Percentiles rank a stretch among this genome's conserved stretches.
phyloP scores from a whole-genome alignment of 495 filamentous ascomycete genomes.

The Cudoniella acicularis region DNA sequence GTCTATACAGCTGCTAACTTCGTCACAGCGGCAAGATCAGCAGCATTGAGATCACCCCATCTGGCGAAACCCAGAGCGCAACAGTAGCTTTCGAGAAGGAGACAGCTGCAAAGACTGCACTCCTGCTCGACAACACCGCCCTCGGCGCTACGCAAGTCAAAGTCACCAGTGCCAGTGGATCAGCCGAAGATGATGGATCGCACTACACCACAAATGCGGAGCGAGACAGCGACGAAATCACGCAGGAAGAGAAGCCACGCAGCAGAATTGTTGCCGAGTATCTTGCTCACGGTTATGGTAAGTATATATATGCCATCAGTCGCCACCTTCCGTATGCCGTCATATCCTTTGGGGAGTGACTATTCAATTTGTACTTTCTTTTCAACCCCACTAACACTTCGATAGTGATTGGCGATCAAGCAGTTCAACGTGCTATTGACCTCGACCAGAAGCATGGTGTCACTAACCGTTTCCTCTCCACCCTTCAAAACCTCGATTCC shows the following conservation, averaged over 20 bases:
- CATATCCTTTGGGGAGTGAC: background rate
- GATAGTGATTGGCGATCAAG: conserved; percentile 66
- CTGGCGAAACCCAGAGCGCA: conserved; percentile 67
- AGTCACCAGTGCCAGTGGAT: conserved; percentile 63
- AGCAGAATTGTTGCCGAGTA: conserved; percentile 93
- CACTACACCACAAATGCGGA: conserved; percentile 42
- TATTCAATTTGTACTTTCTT: background rate
- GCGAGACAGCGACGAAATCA: conserved; percentile 62
- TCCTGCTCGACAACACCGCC: conserved; percentile 93
- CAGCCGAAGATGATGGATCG: conserved; percentile 59
- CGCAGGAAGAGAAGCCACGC: conserved; percentile 93
- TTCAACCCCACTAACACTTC: background rate
- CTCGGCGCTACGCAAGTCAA: conserved; percentile 77
- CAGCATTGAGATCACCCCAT: conserved; percentile 69
- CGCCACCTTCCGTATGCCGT: background rate
- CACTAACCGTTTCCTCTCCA: conserved; percentile 66
- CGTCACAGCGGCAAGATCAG: conserved; percentile 80
- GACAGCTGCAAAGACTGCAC: conserved; percentile 90
- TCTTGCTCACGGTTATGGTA: conserved; percentile 82
- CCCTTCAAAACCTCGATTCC: conserved; percentile 70
- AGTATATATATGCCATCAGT: background rate
- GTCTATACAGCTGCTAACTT: conserved; percentile 26
- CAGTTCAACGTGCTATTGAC: conserved; percentile 77
- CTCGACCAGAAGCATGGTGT: conserved; percentile 91
- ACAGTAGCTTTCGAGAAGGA: conserved; percentile 95